Percentiles rank a stretch among this genome's conserved stretches.
phyloP scores from a whole-genome alignment of 1,139 yeast genomes.

The Candida mesenterica region DNA sequence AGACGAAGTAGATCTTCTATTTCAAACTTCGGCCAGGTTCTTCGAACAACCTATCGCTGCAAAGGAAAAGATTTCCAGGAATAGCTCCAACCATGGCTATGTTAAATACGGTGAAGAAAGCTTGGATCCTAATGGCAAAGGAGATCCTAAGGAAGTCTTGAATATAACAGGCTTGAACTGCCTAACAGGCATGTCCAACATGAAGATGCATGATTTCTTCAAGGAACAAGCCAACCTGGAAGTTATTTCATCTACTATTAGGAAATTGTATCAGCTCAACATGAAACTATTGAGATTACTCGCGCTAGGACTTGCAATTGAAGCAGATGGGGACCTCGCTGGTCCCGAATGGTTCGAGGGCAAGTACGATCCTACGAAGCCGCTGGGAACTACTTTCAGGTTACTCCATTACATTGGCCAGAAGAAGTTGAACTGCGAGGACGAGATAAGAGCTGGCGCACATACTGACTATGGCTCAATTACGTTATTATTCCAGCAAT shows the following conservation, averaged over 20 bases:
- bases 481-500: slow-evolving; percentile 67
- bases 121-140: slow-evolving; percentile 52
- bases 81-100: slow-evolving; percentile 59
- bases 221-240: slow-evolving; percentile 27
- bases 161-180: slow-evolving; percentile 45
- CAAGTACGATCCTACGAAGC: slow-evolving; percentile 49
- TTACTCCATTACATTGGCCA: slow-evolving; percentile 70
- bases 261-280: slow-evolving; percentile 45
- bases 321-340: slow-evolving; percentile 30
- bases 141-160: slow-evolving; percentile 64
- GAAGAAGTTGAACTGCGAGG: slow-evolving; percentile 48
- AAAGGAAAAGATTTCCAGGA: slow-evolving; percentile 49
- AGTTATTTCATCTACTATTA: slow-evolving; percentile 29
- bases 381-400: slow-evolving; percentile 64
- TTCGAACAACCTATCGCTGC: slow-evolving; percentile 51
- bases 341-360: slow-evolving; percentile 59
- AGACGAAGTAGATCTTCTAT: slow-evolving; percentile 55
- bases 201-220: slow-evolving; percentile 46
- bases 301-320: slow-evolving; percentile 60
- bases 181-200: slow-evolving; percentile 32
- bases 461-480: slow-evolving; percentile 81
- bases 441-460: slow-evolving; percentile 76
- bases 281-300: slow-evolving; percentile 46
- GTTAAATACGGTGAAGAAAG: slow-evolving; percentile 60
- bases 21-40: slow-evolving; percentile 53